Evolutionary conservation across 192 early-diverging fungal species (phyloP).

Genomic region (Umbelopsis ramanniana): DNA sequence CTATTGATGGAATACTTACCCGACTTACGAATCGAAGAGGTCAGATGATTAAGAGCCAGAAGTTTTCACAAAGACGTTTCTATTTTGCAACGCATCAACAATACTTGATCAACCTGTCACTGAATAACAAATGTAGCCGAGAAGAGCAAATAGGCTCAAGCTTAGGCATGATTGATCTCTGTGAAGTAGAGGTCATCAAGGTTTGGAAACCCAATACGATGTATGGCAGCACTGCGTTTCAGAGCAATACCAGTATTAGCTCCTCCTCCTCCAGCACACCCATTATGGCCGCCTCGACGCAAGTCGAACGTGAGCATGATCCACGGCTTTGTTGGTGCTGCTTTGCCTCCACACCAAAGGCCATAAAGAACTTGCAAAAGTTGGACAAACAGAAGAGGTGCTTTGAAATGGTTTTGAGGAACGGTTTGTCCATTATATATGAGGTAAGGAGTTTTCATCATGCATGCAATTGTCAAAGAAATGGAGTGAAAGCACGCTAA

Average conservation of each 20-base stretch:
- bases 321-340: slow-evolving; percentile 3
- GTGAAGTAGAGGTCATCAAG: not conserved
- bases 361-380: not conserved
- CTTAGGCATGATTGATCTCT: not conserved
- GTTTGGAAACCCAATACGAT: not conserved
- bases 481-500: no score
- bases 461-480: no score
- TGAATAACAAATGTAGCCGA: not conserved
- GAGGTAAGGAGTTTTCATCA: not conserved
- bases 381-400: not conserved
- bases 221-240: not conserved
- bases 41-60: not conserved
- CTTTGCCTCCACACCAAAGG: not conserved
- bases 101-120: not conserved
- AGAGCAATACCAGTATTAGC: not conserved
- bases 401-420: not conserved
- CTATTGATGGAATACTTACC: not conserved
- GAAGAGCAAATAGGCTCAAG: not conserved
- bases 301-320: not conserved
- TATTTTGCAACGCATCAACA: slow-evolving; percentile 7
- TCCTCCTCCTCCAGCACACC: not conserved
- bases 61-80: slow-evolving; percentile 5
- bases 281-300: not conserved
- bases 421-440: not conserved
- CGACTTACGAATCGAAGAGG: slow-evolving; percentile 13